Percentiles rank a stretch among this genome's conserved stretches.
These are phyloP conservation scores for Sporothrix curviconia DNA, from an alignment of 2,329 filamentous ascomycete genomes.

Conservation along the genomic window DNA sequence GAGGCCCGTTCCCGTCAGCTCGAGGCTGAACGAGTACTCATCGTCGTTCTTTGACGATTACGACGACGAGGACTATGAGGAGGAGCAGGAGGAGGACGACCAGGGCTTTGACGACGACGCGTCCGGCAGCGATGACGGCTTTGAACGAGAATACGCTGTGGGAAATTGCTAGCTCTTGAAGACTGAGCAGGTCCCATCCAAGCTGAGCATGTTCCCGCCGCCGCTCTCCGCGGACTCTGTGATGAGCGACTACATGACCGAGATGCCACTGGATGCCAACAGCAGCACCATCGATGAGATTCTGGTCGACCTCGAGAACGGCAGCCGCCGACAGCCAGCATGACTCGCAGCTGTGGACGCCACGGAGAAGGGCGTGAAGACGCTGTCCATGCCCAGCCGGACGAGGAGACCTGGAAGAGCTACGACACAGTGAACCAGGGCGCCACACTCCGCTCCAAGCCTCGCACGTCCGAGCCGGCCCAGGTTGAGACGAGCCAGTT, in stretches of 20 bases:
- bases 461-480: slow-evolving; percentile 24
- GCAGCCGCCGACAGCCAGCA: neutral
- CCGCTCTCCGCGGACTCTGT: slow-evolving; percentile 21
- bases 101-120: slow-evolving; percentile 27
- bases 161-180: slow-evolving; percentile 58
- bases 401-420: slow-evolving; percentile 30
- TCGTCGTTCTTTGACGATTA: slow-evolving; percentile 56
- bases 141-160: slow-evolving; percentile 57
- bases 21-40: slow-evolving; percentile 36
- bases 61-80: slow-evolving; percentile 52
- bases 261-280: slow-evolving; percentile 27
- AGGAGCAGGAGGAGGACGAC: slow-evolving; percentile 32
- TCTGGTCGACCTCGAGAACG: slow-evolving; percentile 28
- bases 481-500: slow-evolving; percentile 25
- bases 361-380: slow-evolving; percentile 12
- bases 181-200: slow-evolving; percentile 45
- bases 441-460: slow-evolving; percentile 25
- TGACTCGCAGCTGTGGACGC: slow-evolving; percentile 11
- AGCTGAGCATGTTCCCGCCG: slow-evolving; percentile 42
- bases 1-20: slow-evolving; percentile 31
- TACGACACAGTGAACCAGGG: slow-evolving; percentile 25
- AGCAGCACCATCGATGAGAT: slow-evolving; percentile 25
- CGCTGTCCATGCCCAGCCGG: slow-evolving; percentile 30
- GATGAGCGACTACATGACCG: slow-evolving; percentile 30
- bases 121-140: slow-evolving; percentile 42